Evolutionary conservation across 768 basidiomycete genomes (phyloP), one percentile per base, ranked within the genome.

Genomic region (Lactifluus piperatus): DNA sequence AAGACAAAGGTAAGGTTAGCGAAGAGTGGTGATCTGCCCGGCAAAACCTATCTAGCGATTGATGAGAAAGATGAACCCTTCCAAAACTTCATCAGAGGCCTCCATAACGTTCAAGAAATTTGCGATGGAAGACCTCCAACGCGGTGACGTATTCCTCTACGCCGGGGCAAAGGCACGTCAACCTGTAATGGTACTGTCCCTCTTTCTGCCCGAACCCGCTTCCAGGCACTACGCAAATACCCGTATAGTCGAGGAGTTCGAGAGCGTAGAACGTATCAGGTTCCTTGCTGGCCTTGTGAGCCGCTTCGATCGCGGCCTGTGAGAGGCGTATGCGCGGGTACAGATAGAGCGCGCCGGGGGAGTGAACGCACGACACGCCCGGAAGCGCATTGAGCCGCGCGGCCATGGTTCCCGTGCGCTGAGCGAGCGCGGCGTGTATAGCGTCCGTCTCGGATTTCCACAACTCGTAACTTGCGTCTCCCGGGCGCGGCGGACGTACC

Each of bases 121-220:
- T 74, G 54, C 72, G 68, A 68, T 88, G 86, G 81, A 88, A 88
- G 58, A 71, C 74, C 74, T 92, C 93, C 48, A 97, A 76, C 68
- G 90, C 86, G 34, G 79, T 78, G 9, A 95, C 88, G 69, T 94
- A 97, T 66, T 94, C 92, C 46, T 95, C 94, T 18, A 92, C 91
- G 41, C 91, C 92, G 2, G 93, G 94, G 67, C 94, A 97, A 64
- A 98, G 74, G 67, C 95, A 97, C 8, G 97, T 99, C 70, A 97
- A 73, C 36, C 95, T 76, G 69, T 97, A 87, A 73, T 99, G 95
- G 73, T 84, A 85, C 68, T 94, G 87, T 26, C 88, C 92, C 51
- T 88, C 84, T 72, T 80, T 86, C 76, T 97, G 94, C 5, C 94
- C 94, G 70, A 99, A 99, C 1, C 95, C 95, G 49, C 84, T 86